These are phyloP conservation scores for Theobroma cacao DNA, from an alignment of 345 rosid species.

Conservation along the genomic window DNA sequence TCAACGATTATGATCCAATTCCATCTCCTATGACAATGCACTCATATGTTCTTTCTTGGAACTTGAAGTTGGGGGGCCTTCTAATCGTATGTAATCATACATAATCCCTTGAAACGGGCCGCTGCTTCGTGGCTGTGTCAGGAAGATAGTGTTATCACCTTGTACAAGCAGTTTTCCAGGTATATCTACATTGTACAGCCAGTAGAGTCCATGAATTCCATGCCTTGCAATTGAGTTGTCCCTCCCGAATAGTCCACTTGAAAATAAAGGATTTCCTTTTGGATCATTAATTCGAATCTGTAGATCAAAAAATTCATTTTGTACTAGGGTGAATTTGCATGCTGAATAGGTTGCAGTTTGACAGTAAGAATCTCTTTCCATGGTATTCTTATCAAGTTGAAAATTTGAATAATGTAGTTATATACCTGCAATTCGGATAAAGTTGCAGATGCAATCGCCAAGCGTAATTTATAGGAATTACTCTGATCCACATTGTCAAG, in stretches of 20 bases:
- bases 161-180: conserved; percentile 40
- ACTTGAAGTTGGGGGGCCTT: conserved; percentile 39
- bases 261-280: conserved; percentile 42
- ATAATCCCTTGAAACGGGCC: conserved; percentile 72
- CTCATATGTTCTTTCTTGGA: not conserved
- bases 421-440: conserved; percentile 66
- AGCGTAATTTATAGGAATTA: conserved; percentile 47
- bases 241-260: conserved; percentile 69
- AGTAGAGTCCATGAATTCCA: conserved; percentile 86
- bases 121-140: conserved; percentile 52
- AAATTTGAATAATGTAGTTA: not conserved
- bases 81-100: conserved; percentile 86
- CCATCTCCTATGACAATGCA: not conserved
- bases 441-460: conserved; percentile 79
- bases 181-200: conserved; percentile 63
- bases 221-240: conserved; percentile 91
- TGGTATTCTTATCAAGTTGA: not conserved
- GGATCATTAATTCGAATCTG: conserved; percentile 66
- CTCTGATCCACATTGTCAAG: conserved; percentile 35
- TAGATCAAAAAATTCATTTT: not conserved
- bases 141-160: conserved; percentile 61
- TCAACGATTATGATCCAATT: not conserved
- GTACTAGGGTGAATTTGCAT: not conserved
- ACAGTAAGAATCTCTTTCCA: not conserved
- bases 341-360: not conserved